Conservation (phyloP, 495 filamentous ascomycete genomes). For the Haplographium delicatum region DNA sequence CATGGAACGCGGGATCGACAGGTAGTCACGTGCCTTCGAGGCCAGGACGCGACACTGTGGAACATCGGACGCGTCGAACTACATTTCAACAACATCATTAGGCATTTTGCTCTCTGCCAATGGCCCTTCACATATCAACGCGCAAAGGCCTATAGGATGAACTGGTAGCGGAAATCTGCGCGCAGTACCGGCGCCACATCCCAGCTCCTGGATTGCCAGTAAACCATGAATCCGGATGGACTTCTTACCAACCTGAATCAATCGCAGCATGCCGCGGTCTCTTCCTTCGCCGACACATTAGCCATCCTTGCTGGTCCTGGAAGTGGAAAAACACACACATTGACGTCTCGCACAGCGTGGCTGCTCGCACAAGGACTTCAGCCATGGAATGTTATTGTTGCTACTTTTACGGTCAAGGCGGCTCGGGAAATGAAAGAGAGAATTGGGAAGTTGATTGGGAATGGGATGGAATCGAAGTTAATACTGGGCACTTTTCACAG, state of each 20-base stretch:
- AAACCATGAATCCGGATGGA: constrained; percentile 19
- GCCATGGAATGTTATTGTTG: constrained; percentile 91
- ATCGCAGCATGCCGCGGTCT: constrained; percentile 81
- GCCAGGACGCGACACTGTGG: too few species aligned
- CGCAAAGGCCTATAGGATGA: too few species aligned
- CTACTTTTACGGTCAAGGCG: constrained; percentile 97
- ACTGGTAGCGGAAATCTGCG: too few species aligned
- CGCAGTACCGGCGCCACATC: not conserved
- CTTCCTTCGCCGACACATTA: constrained; percentile 67
- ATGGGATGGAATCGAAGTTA: constrained; percentile 69
- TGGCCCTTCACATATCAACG: too few species aligned
- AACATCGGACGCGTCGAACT: too few species aligned
- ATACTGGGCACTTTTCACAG: constrained; percentile 96
- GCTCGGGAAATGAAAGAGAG: constrained; percentile 93
- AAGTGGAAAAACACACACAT: constrained; percentile 90
- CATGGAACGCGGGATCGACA: too few species aligned
- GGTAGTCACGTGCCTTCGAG: too few species aligned
- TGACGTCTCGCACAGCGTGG: constrained; percentile 92
- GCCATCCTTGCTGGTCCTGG: constrained; percentile 87
- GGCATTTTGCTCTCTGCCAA: too few species aligned
- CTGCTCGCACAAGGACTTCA: constrained; percentile 75
- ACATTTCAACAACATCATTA: too few species aligned
- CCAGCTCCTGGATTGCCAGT: not conserved
- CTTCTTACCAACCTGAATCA: constrained; percentile 73
- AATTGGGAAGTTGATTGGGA: constrained; percentile 71